These are phyloP conservation scores for Pestalotiopsis sp. DNA, from an alignment of 2,329 filamentous ascomycete species.

Conservation along the genomic window DNA sequence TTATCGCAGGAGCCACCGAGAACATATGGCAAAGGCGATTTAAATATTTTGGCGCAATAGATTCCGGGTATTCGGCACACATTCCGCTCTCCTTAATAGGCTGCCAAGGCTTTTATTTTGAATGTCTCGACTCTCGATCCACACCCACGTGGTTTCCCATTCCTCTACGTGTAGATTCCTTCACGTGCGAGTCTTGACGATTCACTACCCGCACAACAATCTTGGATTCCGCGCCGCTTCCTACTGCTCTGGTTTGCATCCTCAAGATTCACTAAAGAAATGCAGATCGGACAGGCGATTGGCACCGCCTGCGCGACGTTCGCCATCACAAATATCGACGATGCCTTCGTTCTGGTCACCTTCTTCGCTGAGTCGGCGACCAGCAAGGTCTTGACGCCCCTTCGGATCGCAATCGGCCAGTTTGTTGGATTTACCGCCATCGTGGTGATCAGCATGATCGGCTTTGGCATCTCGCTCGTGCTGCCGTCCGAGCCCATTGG, in stretches of 20 bases:
- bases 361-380: constrained; percentile 37
- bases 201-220: background rate
- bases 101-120: background rate
- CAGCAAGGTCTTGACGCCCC: constrained; percentile 23
- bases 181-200: background rate
- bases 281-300: constrained; percentile 23
- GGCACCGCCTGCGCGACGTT: constrained; percentile 30
- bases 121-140: background rate
- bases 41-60: background rate
- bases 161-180: background rate
- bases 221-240: background rate
- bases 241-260: background rate
- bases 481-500: constrained; percentile 36
- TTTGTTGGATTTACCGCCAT: constrained; percentile 37
- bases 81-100: background rate
- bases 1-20: no score
- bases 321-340: constrained; percentile 37
- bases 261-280: background rate
- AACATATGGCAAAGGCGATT: background rate
- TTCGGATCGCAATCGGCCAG: constrained; percentile 27
- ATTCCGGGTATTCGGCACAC: background rate
- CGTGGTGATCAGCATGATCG: constrained; percentile 36
- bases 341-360: constrained; percentile 39
- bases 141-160: background rate
- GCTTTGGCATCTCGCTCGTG: constrained; percentile 32